Percentiles rank a stretch among this genome's conserved stretches.
Evolutionary conservation across 805 yeast genomes (phyloP).

Genomic region (Barnettozyma siamensis): DNA sequence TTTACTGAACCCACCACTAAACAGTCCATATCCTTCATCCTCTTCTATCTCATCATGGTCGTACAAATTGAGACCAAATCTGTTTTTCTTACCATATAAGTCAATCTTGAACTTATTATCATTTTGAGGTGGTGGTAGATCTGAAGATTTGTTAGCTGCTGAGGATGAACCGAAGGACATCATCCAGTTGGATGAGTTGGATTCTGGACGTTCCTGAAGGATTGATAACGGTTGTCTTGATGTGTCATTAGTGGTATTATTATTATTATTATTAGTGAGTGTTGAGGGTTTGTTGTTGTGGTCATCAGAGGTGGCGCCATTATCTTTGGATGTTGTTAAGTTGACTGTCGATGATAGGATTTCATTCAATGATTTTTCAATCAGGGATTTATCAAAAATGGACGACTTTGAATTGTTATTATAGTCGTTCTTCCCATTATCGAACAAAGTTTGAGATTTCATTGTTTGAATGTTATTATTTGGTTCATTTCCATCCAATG

Average conservation of each 20-base stretch:
- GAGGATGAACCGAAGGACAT: slow-evolving; percentile 4
- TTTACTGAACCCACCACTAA: slow-evolving; percentile 5
- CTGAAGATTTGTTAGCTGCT: not conserved
- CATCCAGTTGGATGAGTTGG: slow-evolving; percentile 6
- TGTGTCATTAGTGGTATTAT: not conserved
- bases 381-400: slow-evolving; percentile 21
- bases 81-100: slow-evolving; percentile 23
- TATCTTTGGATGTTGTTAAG: not conserved
- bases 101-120: slow-evolving; percentile 21
- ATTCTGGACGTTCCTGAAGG: not conserved
- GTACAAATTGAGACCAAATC: slow-evolving; percentile 19
- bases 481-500: slow-evolving; percentile 1
- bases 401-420: slow-evolving; percentile 7
- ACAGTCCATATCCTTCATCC: slow-evolving; percentile 3
- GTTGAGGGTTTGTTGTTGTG: not conserved
- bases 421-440: not conserved
- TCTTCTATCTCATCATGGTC: slow-evolving; percentile 13
- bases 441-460: slow-evolving; percentile 4
- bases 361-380: slow-evolving; percentile 20
- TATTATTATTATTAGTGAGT: not conserved
- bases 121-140: not conserved
- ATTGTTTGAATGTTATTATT: not conserved
- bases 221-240: not conserved
- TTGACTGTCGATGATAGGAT: slow-evolving; percentile 3
- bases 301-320: slow-evolving; percentile 1